These are phyloP conservation scores for Cytospora leucostoma DNA, from an alignment of 2,329 filamentous ascomycete genomes.

Conservation along the genomic window DNA sequence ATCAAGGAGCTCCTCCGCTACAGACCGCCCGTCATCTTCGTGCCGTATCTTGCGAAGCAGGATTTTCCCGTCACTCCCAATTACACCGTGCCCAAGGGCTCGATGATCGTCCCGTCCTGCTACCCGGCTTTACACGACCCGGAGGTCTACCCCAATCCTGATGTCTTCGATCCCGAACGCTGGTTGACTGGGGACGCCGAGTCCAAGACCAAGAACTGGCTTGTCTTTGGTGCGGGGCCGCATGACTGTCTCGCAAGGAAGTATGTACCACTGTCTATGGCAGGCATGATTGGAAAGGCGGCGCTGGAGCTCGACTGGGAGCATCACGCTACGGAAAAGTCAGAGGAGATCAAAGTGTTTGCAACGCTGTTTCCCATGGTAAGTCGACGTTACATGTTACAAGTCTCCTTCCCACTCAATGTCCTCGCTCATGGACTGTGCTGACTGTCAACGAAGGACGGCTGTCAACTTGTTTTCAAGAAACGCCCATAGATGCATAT, in stretches of 20 bases:
- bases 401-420: neutral
- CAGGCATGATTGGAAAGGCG: constrained; percentile 55
- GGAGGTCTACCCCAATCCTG: constrained; percentile 47
- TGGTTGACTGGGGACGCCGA: constrained; percentile 55
- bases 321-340: constrained; percentile 49
- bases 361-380: constrained; percentile 52
- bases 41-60: constrained; percentile 52
- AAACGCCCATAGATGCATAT: too few species aligned
- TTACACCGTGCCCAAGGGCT: constrained; percentile 52
- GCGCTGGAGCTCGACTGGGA: constrained; percentile 51
- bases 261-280: constrained; percentile 54
- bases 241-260: constrained; percentile 44
- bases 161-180: constrained; percentile 51
- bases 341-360: constrained; percentile 54
- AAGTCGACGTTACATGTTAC: constrained; percentile 29
- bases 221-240: constrained; percentile 53
- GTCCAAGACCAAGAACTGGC: constrained; percentile 54
- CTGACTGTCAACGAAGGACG: too few species aligned
- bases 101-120: constrained; percentile 53
- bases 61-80: constrained; percentile 48
- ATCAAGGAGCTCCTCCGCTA: constrained; percentile 56
- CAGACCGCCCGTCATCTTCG: constrained; percentile 55
- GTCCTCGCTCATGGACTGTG: too few species aligned
- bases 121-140: constrained; percentile 55
- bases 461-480: too few species aligned